A percentile compares a stretch with the other conserved stretches of the same genome.
These are phyloP conservation scores for Trametes sp. DNA, from an alignment of 1,284 basidiomycete species.

Conservation along the genomic window DNA sequence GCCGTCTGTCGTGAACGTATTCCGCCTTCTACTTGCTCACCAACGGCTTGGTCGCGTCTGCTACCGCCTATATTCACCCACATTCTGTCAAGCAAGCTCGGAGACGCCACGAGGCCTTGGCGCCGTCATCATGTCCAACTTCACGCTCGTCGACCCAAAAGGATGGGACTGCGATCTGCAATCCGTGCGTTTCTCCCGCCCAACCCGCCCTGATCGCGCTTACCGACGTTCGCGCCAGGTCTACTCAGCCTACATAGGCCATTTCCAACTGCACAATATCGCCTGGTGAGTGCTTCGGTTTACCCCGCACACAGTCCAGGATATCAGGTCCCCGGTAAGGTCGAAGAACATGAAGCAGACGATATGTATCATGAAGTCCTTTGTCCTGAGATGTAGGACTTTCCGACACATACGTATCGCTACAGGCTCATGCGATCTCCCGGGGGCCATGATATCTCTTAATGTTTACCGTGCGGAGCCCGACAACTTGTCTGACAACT, in stretches of 20 bases:
- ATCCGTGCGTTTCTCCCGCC: conserved; percentile 57
- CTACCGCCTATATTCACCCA: not conserved
- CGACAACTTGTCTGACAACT: not conserved
- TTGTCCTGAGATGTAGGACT: too few relatives aligned
- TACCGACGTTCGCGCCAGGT: conserved; percentile 51
- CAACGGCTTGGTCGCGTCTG: not conserved
- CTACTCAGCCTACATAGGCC: conserved; percentile 85
- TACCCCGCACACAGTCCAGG: too few relatives aligned
- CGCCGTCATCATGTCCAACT: conserved; percentile 61
- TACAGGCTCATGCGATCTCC: too few relatives aligned
- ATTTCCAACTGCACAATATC: conserved; percentile 78
- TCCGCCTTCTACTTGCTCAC: not conserved
- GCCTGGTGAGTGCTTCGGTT: conserved; percentile 60
- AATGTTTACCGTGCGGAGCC: too few relatives aligned
- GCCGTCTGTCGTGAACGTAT: not conserved
- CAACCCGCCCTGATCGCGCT: not conserved
- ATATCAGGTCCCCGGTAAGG: too few relatives aligned
- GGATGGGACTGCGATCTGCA: conserved; percentile 89
- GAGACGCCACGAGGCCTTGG: conserved; percentile 24
- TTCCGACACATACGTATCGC: too few relatives aligned
- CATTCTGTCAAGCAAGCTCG: not conserved
- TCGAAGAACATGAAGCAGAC: too few relatives aligned
- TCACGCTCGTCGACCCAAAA: conserved; percentile 76
- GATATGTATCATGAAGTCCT: too few relatives aligned
- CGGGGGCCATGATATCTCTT: too few relatives aligned